These are phyloP conservation scores for Neurospora crassa DNA, from an alignment of 2,329 filamentous ascomycete genomes.

Conservation along the genomic window DNA sequence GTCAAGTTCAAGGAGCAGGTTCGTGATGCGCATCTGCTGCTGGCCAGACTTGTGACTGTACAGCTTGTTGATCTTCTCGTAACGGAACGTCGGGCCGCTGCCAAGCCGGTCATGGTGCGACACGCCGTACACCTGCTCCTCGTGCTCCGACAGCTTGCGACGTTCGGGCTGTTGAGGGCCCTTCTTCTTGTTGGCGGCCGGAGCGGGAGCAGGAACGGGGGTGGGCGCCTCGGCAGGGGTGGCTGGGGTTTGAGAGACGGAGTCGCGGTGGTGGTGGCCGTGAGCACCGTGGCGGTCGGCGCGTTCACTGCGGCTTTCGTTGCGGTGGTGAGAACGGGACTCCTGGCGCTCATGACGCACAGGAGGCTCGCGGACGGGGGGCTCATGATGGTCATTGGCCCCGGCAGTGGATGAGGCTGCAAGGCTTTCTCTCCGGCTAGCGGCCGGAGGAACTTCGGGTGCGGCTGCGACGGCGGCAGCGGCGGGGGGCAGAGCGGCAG, in stretches of 20 bases:
- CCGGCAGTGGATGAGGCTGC: constrained; percentile 29
- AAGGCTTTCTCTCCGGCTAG: constrained; percentile 43
- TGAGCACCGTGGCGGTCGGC: neutral
- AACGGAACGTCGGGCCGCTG: constrained; percentile 82
- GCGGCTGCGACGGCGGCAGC: constrained; percentile 31
- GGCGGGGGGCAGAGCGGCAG: constrained; percentile 27
- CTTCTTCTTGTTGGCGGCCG: constrained; percentile 39
- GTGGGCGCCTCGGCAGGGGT: constrained; percentile 25
- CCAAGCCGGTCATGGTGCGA: constrained; percentile 76
- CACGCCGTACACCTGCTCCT: constrained; percentile 75
- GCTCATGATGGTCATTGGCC: neutral
- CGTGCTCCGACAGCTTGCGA: constrained; percentile 62
- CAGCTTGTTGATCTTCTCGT: constrained; percentile 70
- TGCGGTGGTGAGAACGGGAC: neutral
- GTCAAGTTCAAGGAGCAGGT: constrained; percentile 61
- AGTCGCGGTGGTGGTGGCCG: constrained; percentile 29
- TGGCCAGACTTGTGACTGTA: constrained; percentile 68
- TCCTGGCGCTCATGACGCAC: neutral
- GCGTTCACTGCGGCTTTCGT: neutral
- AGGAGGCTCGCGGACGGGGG: neutral
- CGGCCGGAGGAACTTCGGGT: constrained; percentile 26
- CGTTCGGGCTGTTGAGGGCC: constrained; percentile 41
- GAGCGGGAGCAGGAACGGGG: constrained; percentile 4
- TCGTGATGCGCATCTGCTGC: constrained; percentile 66
- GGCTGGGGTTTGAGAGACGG: constrained; percentile 30